Evolutionary conservation across 441 rosid genomes (phyloP), one percentile per base, ranked within the genome.

Genomic region (Erodium trifolium): DNA sequence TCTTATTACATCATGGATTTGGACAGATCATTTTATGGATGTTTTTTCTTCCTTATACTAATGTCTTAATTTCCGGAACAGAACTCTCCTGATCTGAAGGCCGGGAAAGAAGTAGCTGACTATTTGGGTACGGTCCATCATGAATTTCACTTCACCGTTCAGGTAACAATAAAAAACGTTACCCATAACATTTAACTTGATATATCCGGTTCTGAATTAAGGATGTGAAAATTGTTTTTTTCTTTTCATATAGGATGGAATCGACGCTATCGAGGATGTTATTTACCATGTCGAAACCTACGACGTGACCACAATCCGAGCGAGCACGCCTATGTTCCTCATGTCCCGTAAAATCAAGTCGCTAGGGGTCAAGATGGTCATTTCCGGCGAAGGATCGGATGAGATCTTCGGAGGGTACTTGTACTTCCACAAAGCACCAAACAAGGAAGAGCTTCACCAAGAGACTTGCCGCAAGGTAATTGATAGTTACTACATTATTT

Each of bases 281-380:
- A 95, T 92, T 73, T 91, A 92, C 83, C 99, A 95, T 76, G 71
- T 84, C 37, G 99, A 95, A 78, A 95, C 98, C 55, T 95, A 88
- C 77, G 99, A 95, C 68, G 98, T 95, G 83, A 95, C 99, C 34
- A 95, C 97, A 3, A 66, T 95, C 74, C 87, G 99, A 82, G 97
- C 99, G 45, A 95, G 99, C 84, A 92, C 98, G 31, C 99, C 98
- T 0, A 95, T 95, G 99, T 95, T 95, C 84, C 95, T 95, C 7
- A 95, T 95, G 98, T 92, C 98, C 1, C 85, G 98, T 71, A 95
- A 95, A 82, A 95, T 95, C 71, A 95, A 91, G 78, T 95, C 99
- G 7, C 80, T 95, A 65, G 99, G 99, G 71, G 99, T 95, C 55
- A 95, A 95, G 81, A 95, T 95, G 99, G 98, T 95, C 75, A 77